Evolutionary conservation across 2,329 filamentous ascomycete species (phyloP), one percentile per base, ranked within the genome.

Genomic region (Ceratocystis ficicola): DNA sequence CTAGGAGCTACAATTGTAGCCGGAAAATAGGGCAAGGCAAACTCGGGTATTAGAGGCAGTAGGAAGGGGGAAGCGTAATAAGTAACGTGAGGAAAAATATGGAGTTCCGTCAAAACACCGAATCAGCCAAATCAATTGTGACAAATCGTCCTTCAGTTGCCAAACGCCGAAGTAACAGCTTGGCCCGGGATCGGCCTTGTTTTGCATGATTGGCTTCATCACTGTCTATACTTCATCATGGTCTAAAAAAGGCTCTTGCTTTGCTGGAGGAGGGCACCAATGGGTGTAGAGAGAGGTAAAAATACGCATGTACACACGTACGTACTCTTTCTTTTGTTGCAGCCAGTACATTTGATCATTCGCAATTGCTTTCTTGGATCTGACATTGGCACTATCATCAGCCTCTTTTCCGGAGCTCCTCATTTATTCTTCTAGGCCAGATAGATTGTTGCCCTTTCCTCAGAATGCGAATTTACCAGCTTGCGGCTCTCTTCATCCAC

Each of bases 121-220:
- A 59, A 59, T 59, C 8, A 20, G 8, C 25, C 12, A 25, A 52
- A 15, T 55, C 8, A 22, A 48, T 52, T 17, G 55, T 59, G 20
- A 59, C 55, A 59, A 59, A 59, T 59, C 55, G 55, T 20, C 28
- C 30, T 12, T 5, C 28, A 36, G 17, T 32, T 15, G 28, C 28
- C 55, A 59, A 59, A 59, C 55, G 55, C 55, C 55, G 55, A 59
- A 36, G 30, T 32, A 30, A 30, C 55, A n/a, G 28, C 25, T 10
- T 59, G 28, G 55, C 55, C 55, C 55, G 55, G 55, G 55, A 59
- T 59, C 55, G 55, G 55, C 55, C 32, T 36, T n/a, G 30, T 20
- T 20, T 20, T 59, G 55, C 32, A 15, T 59, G 55, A 59, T 59
- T 32, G 8, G 55, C 55, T 36, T 32, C 15, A 59, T 3, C 17